phyloP scores from a whole-genome alignment of 176 grass and related monocot genomes.

The Carex kokanica region DNA sequence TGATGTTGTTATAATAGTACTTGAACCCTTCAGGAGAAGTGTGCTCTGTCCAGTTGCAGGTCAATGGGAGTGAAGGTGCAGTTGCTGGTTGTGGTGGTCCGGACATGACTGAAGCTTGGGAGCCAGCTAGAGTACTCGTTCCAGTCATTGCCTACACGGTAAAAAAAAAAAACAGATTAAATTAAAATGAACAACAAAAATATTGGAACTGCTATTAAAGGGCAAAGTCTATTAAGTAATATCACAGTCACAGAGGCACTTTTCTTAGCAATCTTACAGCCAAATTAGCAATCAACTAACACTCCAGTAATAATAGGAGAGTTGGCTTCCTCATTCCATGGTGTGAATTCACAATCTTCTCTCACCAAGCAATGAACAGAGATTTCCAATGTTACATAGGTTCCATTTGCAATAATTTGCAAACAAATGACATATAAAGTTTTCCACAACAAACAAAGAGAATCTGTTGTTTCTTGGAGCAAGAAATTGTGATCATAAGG shows the following conservation, averaged over 20 bases:
- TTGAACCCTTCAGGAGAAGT: conserved; percentile 94
- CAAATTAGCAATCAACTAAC: not conserved
- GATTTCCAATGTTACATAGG: not conserved
- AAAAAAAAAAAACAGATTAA: conserved; percentile 21
- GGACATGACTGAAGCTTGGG: conserved; percentile 46
- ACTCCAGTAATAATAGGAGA: not conserved
- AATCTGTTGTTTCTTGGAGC: not conserved
- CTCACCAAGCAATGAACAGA: not conserved
- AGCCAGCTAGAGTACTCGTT: conserved; percentile 45
- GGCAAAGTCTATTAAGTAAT: not conserved
- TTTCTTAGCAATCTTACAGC: not conserved
- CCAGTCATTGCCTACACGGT: conserved; percentile 35
- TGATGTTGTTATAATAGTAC: conserved; percentile 91
- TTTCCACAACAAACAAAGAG: conserved; percentile 2
- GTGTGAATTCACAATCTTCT: not conserved
- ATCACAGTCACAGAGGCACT: not conserved
- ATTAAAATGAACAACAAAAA: conserved; percentile 9
- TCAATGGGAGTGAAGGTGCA: conserved; percentile 60
- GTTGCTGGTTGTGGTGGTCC: conserved; percentile 43
- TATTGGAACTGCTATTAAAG: not conserved
- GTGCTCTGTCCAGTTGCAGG: conserved; percentile 96
- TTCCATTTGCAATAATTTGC: not conserved
- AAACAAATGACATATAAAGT: not conserved
- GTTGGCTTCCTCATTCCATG: not conserved
- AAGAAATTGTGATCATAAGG: conserved; percentile 12